Evolutionary conservation across 2,329 filamentous ascomycete species (phyloP).

Genomic region (Cyphellophora attinorum): DNA sequence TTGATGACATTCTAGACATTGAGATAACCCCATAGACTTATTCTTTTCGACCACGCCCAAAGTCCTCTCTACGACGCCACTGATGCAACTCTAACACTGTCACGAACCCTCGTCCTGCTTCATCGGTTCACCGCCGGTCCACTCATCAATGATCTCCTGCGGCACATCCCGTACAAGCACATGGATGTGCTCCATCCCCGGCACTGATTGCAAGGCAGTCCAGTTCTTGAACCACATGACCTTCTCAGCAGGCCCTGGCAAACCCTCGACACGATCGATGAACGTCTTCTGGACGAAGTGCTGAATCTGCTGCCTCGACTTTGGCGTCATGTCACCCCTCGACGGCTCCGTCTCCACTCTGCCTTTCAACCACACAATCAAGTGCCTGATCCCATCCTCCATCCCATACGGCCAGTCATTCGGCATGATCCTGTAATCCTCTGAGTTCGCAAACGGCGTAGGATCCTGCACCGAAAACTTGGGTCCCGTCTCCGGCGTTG

Average conservation of each 20-base stretch:
- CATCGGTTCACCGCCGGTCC: constrained; percentile 27
- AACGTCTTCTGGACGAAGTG: constrained; percentile 42
- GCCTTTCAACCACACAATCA: constrained; percentile 49
- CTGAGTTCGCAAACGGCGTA: constrained; percentile 43
- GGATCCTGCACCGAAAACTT: constrained; percentile 35
- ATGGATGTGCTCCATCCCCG: constrained; percentile 49
- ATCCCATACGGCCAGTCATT: constrained; percentile 59
- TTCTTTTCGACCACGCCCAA: too few species aligned
- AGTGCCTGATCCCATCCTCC: constrained; percentile 42
- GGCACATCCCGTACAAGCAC: constrained; percentile 42
- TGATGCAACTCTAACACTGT: too few species aligned
- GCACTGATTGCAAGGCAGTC: constrained; percentile 50
- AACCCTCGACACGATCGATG: constrained; percentile 28
- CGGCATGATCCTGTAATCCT: constrained; percentile 46
- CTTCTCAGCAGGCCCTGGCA: constrained; percentile 28
- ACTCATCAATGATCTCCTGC: constrained; percentile 32
- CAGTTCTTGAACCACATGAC: constrained; percentile 60
- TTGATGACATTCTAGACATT: too few species aligned
- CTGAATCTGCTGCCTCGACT: constrained; percentile 38
- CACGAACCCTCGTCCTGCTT: not conserved
- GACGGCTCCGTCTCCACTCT: constrained; percentile 36
- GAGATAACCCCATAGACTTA: not conserved
- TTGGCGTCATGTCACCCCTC: constrained; percentile 41
- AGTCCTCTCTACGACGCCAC: too few species aligned
- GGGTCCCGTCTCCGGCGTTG: constrained; percentile 21